These are phyloP conservation scores for Russula olivacea DNA, from an alignment of 768 basidiomycete species.

Conservation along the genomic window DNA sequence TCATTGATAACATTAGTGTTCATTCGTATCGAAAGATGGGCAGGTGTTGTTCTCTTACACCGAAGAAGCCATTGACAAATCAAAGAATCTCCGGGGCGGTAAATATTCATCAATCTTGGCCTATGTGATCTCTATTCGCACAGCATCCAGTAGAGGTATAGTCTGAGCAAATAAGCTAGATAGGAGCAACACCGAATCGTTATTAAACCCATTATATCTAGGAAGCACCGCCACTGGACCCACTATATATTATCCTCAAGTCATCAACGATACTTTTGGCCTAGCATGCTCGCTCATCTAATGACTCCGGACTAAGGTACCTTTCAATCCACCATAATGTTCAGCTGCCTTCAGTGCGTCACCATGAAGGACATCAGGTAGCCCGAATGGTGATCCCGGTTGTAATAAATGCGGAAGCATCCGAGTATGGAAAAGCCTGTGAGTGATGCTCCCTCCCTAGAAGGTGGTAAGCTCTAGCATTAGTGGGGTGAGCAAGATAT, in stretches of 20 bases:
- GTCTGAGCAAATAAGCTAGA: neutral
- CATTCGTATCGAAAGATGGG: too few relatives aligned
- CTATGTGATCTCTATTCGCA: too few relatives aligned
- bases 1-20: too few relatives aligned
- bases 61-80: too few relatives aligned
- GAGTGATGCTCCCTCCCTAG: conserved; percentile 38
- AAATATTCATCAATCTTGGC: too few relatives aligned
- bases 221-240: neutral
- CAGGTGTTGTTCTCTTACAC: too few relatives aligned
- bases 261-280: conserved; percentile 8
- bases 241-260: neutral
- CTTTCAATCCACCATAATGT: conserved; percentile 45
- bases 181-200: neutral
- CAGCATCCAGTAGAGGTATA: neutral
- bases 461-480: neutral
- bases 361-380: conserved; percentile 42
- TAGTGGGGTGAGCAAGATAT: neutral
- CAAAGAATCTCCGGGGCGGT: too few relatives aligned
- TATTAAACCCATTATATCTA: neutral
- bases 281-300: conserved; percentile 9
- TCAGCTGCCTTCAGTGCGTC: conserved; percentile 41
- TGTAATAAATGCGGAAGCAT: conserved; percentile 36
- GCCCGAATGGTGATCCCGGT: conserved; percentile 28
- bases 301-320: conserved; percentile 3
- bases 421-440: conserved; percentile 40